phyloP scores from a whole-genome alignment of 306 rosid genomes.

The Cucurbita moschata region DNA sequence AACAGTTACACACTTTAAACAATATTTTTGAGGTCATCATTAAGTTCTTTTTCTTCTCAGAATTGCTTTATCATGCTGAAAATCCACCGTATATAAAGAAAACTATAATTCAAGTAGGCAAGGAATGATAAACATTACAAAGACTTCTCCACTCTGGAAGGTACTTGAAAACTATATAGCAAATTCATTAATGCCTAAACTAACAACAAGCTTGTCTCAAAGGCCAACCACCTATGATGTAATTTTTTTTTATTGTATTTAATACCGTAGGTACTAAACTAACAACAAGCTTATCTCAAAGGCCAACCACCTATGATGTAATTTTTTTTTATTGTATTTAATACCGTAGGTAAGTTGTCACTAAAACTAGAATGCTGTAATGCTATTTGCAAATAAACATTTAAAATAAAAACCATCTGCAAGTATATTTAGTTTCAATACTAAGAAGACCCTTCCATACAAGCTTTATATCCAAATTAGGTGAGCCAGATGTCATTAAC shows the following conservation, averaged over 20 bases:
- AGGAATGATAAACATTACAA: not conserved
- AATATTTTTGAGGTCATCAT: slow-evolving; percentile 17
- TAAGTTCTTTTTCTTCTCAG: slow-evolving; percentile 16
- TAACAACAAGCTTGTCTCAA: not conserved
- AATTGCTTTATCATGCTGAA: slow-evolving; percentile 11
- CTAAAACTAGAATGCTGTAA: not conserved
- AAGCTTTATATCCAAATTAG: not conserved
- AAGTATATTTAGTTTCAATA: not conserved
- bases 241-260: not conserved
- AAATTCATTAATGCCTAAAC: not conserved
- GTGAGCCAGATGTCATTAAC: not conserved
- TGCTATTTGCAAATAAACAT: not conserved
- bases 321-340: not conserved
- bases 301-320: not conserved
- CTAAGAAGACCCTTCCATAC: not conserved
- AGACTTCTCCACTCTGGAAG: not conserved
- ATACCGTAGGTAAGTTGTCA: not conserved
- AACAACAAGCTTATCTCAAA: not conserved
- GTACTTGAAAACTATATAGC: not conserved
- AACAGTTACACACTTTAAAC: slow-evolving; percentile 16
- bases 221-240: not conserved
- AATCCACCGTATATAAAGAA: slow-evolving; percentile 19
- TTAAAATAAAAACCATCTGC: not conserved
- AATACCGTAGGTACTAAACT: not conserved
- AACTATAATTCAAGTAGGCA: slow-evolving; percentile 6